Evolutionary conservation across 805 yeast genomes (phyloP), one percentile per base, ranked within the genome.

Genomic region (Zygoascus tannicola): DNA sequence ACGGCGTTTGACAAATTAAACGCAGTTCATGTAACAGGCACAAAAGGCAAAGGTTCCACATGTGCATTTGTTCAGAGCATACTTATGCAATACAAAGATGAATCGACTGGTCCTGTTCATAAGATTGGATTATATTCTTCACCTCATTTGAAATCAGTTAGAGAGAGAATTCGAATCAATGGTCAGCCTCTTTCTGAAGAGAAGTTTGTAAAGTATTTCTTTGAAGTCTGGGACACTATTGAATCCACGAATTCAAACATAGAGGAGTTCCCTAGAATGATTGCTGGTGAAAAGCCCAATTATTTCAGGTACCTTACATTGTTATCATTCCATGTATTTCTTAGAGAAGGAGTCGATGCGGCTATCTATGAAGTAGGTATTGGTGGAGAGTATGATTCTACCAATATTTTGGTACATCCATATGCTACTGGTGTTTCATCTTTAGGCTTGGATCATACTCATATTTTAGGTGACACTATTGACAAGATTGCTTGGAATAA

Each of bases 361-460:
- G 97, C 97, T 10, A 81, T 92, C 32, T 87, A 85, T 58, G 99
- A 92, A 62, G 99, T 94, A 23, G 99, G 99, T 19, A 95, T 92
- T 39, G 99, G 99, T 22, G 99, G 99, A 4, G 94, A 85, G 58
- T 86, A 78, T 56, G 99, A 92, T 62, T 85, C 96, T n/a, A 92
- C 99, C 10, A 92, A 92, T 59, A 74, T 92, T 2, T 75, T 92
- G 40, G 77, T 71, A 35, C 66, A 70, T 35, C 97, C 98, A 16
- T 74, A 84, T 0, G 88, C 79, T 1, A 80, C 95, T 38, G 98
- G 94, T 32, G 81, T 92, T 15, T 68, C 92, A 2, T 74, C 90
- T 4, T 65, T 92, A 48, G 98, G 97, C 0, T 81, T 92, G 36
- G 99, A 92, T 61, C 99, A 92, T 62, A 81, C 87, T 0, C 69